Base-by-base conservation (phyloP, 2,329 filamentous ascomycete species). In the Stenocarpella maydis region DNA sequence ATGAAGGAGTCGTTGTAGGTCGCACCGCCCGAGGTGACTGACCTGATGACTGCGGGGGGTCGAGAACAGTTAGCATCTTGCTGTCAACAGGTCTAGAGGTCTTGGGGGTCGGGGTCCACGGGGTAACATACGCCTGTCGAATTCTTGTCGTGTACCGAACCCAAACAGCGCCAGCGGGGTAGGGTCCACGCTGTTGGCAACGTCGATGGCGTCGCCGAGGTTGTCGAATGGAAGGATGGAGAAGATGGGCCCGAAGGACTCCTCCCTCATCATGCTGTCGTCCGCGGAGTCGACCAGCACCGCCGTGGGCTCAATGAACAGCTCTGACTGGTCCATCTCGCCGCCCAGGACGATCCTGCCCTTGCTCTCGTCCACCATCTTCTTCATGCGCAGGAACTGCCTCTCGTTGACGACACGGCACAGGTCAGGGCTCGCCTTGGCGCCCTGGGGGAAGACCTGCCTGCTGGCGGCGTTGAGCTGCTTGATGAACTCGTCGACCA, bases 191-290 rank as follows among this genome's bases (percentile, higher is more conserved):
- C 87, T 83, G 79, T 97, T 95, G 71, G 93, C 93, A 73, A 94
- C 88, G 47, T 85, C 86, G 78, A 98, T 94, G 61, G 95, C 95
- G 76, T 97, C 89, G 73, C 97, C 92, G n/a, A 98, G 84, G 74
- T 89, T 86, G 73, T 93, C 87, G 67, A 94, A 91, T 0, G 94
- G 87, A 66, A 97, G 82, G 72, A 98, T 89, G 72, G 93, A 91
- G 74, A 97, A 94, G 70, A 97, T 86, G n/a, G 96, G 96, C 8
- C 95, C 96, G 78, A 99, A 99, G 52, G 91, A 93, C 82, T 99
- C 96, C 72, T 97, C 89, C 28, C 83, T 82, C 76, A 98, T 87
- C 80, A 98, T 88, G 9, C 91, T 86, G 81, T 97, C 95, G 60
- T 95, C 87, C 19, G 87, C 78, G 71, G 89, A 90, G 73, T 92